A percentile compares a stretch with the other conserved stretches of the same genome.
These are phyloP conservation scores for Phytophthora niederhauseri DNA, from an alignment of 352 stramenopile genomes.

Conservation along the genomic window DNA sequence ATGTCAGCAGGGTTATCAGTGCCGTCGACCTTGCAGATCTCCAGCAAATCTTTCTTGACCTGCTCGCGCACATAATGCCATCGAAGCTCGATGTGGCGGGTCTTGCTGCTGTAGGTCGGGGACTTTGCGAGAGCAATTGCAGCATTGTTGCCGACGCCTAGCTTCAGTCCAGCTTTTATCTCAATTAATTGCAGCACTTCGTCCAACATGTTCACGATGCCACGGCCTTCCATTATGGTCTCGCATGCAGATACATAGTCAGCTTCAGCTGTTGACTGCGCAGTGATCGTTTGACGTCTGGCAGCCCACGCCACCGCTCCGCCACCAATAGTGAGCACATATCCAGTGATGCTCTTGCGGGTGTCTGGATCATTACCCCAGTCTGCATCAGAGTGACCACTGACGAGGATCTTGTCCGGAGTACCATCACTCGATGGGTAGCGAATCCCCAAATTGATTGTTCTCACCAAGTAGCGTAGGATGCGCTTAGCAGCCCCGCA, in stretches of 20 bases:
- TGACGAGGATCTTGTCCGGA: background rate
- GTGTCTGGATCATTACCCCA: constrained; percentile 24
- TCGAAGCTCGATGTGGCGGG: background rate
- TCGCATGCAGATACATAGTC: constrained; percentile 22
- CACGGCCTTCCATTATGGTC: constrained; percentile 17
- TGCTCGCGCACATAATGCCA: background rate
- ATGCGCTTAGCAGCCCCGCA: background rate
- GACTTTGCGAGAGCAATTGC: constrained; percentile 5
- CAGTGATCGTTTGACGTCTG: constrained; percentile 21
- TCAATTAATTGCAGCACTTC: constrained; percentile 10
- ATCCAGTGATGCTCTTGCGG: constrained; percentile 22
- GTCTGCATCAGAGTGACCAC: constrained; percentile 24
- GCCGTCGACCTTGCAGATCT: background rate
- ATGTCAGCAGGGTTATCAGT: constrained; percentile 64
- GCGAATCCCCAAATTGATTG: background rate
- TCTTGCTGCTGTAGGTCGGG: constrained; percentile 21
- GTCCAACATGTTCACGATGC: constrained; percentile 22
- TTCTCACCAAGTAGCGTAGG: background rate
- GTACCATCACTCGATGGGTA: background rate
- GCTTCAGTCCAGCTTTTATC: background rate
- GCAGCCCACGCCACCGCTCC: constrained; percentile 15
- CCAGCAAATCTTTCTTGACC: background rate
- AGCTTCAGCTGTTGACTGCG: constrained; percentile 21
- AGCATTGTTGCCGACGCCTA: constrained; percentile 20
- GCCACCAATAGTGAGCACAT: constrained; percentile 10